phyloP scores from a whole-genome alignment of 768 basidiomycete genomes.

The Lentinula edodes region DNA sequence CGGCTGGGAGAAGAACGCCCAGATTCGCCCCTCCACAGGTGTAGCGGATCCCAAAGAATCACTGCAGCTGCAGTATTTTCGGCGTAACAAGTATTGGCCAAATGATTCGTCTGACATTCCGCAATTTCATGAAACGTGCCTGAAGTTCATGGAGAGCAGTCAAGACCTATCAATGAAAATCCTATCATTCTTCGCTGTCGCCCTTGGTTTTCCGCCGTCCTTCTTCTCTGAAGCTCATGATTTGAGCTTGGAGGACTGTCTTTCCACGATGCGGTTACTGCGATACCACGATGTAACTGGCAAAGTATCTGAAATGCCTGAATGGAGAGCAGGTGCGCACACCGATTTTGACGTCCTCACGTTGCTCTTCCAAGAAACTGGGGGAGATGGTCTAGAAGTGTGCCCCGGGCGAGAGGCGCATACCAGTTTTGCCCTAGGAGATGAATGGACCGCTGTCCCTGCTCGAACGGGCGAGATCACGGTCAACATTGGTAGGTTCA shows the following conservation, averaged over 20 bases:
- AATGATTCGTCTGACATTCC: background rate
- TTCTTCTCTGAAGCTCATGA: background rate
- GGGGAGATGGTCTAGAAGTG: background rate
- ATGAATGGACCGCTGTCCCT: background rate
- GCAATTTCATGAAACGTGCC: background rate
- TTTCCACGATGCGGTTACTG: background rate
- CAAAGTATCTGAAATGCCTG: background rate
- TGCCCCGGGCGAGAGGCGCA: background rate
- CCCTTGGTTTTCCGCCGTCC: background rate
- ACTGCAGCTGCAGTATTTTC: background rate
- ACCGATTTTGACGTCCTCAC: background rate
- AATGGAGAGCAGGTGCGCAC: background rate
- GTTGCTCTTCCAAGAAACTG: background rate
- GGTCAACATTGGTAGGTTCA: background rate
- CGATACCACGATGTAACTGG: background rate
- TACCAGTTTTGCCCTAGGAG: background rate
- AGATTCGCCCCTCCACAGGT: constrained; percentile 2
- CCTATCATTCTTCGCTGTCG: background rate
- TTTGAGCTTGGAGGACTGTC: background rate
- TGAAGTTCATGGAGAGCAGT: background rate
- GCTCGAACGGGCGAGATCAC: background rate
- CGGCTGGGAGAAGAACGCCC: constrained; percentile 1
- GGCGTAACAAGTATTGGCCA: constrained; percentile 2
- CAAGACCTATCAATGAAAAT: background rate
- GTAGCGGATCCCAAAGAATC: constrained; percentile 5